Conservation (phyloP, 2,329 filamentous ascomycete species). For the Intubia oerlemansii region DNA sequence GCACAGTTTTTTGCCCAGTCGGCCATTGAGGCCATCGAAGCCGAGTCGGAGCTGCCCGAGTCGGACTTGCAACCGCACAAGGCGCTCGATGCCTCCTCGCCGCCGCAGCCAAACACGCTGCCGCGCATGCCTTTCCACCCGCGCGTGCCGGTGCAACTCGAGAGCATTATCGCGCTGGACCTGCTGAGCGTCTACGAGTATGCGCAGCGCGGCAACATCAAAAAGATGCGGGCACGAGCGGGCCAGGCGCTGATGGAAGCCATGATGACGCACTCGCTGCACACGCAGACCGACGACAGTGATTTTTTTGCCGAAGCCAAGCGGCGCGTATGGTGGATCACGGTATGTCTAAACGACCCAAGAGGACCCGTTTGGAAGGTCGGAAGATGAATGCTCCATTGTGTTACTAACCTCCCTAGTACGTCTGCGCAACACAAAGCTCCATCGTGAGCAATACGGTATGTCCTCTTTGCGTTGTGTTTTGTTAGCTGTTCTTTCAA, state of each 20-base stretch:
- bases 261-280: slow-evolving; percentile 23
- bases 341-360: too few relatives aligned
- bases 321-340: slow-evolving; percentile 31
- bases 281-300: slow-evolving; percentile 17
- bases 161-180: slow-evolving; percentile 24
- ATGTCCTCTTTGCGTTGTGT: too few relatives aligned
- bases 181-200: slow-evolving; percentile 30
- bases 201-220: slow-evolving; percentile 27
- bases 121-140: slow-evolving; percentile 21
- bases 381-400: too few relatives aligned
- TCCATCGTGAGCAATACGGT: slow-evolving; percentile 28
- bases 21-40: slow-evolving; percentile 25
- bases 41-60: slow-evolving; percentile 23
- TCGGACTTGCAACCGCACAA: slow-evolving; percentile 21
- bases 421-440: slow-evolving; percentile 26
- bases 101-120: slow-evolving; percentile 10
- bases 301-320: slow-evolving; percentile 22
- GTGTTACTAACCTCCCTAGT: too few relatives aligned
- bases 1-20: slow-evolving; percentile 26
- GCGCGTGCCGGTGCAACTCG: slow-evolving; percentile 21
- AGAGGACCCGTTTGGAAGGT: too few relatives aligned
- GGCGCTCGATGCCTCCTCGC: slow-evolving; percentile 16
- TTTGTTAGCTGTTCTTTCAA: too few relatives aligned
- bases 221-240: slow-evolving; percentile 26
- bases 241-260: slow-evolving; percentile 24